Evolutionary conservation across 176 grass and related monocot species (phyloP).

Genomic region (Hsuehochloa calcarea): DNA sequence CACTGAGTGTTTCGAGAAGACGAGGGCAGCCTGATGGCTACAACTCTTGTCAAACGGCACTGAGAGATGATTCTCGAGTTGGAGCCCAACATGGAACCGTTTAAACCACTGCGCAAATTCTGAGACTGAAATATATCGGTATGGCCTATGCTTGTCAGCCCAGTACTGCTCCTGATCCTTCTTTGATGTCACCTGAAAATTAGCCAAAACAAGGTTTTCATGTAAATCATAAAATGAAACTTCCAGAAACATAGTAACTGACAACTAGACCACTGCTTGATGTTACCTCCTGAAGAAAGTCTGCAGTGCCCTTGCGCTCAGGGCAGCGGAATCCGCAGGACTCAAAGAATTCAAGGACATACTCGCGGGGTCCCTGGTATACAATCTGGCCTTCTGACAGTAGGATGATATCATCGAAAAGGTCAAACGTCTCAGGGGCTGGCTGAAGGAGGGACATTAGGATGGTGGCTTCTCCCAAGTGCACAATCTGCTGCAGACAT

Average conservation of each 20-base stretch:
- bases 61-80: constrained; percentile 80
- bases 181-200: constrained; percentile 80
- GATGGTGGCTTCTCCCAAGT: constrained; percentile 93
- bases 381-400: constrained; percentile 98
- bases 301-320: constrained; percentile 90
- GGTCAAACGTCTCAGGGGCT: constrained; percentile 93
- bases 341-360: constrained; percentile 83
- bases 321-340: constrained; percentile 78
- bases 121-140: constrained; percentile 77
- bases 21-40: constrained; percentile 80
- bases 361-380: constrained; percentile 79
- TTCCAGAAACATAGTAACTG: constrained; percentile 14
- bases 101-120: constrained; percentile 71
- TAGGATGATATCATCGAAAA: constrained; percentile 93
- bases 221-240: constrained; percentile 7
- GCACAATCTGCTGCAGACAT: constrained; percentile 95
- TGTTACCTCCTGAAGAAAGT: constrained; percentile 97
- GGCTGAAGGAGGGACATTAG: constrained; percentile 99
- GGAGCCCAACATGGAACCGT: constrained; percentile 75
- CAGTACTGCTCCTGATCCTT: constrained; percentile 99
- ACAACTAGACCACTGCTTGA: background rate
- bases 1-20: constrained; percentile 70
- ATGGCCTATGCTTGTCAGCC: constrained; percentile 63
- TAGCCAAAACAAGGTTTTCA: background rate
- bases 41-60: constrained; percentile 69